These are phyloP conservation scores for Magnaporthales sp. DNA, from an alignment of 2,329 filamentous ascomycete genomes.

Conservation along the genomic window DNA sequence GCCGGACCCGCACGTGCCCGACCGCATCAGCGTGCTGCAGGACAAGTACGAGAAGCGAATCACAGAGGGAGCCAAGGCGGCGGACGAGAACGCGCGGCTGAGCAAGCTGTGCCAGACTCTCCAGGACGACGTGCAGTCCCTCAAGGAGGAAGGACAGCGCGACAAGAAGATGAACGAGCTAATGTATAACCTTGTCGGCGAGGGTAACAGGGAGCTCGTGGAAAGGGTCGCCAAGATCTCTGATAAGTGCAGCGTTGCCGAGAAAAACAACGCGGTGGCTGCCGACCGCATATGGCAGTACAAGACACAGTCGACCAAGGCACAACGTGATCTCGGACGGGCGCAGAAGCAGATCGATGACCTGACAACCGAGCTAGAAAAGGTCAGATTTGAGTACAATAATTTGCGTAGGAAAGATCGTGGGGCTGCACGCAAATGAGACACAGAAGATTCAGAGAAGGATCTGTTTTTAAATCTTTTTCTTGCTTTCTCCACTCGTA, in stretches of 20 bases:
- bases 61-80: slow-evolving; percentile 5
- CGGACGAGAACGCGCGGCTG: slow-evolving; percentile 3
- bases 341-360: neutral
- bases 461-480: too few species aligned
- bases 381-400: neutral
- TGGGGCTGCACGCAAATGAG: neutral
- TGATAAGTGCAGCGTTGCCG: neutral
- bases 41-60: slow-evolving; percentile 11
- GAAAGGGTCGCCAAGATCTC: neutral
- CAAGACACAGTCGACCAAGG: neutral
- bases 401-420: neutral
- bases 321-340: neutral
- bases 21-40: slow-evolving; percentile 25
- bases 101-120: slow-evolving; percentile 5
- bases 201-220: neutral
- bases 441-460: too few species aligned
- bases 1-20: slow-evolving; percentile 16
- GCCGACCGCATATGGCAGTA: neutral
- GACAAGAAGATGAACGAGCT: slow-evolving; percentile 11
- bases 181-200: slow-evolving; percentile 7
- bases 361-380: neutral
- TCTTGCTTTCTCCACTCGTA: neutral
- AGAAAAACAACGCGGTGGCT: neutral
- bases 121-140: slow-evolving; percentile 7
- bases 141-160: slow-evolving; percentile 6